Evolutionary conservation across 495 filamentous ascomycete genomes (phyloP).

Genomic region (Filosporella fistucella): DNA sequence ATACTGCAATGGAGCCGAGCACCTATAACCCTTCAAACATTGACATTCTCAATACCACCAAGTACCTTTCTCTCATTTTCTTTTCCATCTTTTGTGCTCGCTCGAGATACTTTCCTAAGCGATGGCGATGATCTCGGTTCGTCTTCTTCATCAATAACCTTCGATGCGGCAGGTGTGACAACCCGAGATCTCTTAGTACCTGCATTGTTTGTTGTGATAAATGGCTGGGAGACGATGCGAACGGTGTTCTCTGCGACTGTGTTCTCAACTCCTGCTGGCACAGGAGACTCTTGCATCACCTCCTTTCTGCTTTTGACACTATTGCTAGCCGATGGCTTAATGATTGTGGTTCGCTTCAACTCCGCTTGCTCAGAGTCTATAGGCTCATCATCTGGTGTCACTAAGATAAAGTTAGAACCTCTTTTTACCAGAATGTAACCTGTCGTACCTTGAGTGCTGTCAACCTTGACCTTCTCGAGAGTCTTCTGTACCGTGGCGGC

Average conservation of each 20-base stretch:
- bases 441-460: background rate
- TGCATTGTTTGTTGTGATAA: slow-evolving; percentile 2
- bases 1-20: too few relatives aligned
- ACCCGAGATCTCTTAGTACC: slow-evolving; percentile 34
- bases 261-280: background rate
- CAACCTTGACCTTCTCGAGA: background rate
- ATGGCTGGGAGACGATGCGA: slow-evolving; percentile 7
- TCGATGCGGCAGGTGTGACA: slow-evolving; percentile 39
- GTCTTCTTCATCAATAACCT: slow-evolving; percentile 26
- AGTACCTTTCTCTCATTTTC: slow-evolving; percentile 15
- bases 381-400: background rate
- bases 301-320: slow-evolving; percentile 19
- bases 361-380: background rate
- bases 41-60: slow-evolving; percentile 20
- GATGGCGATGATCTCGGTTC: slow-evolving; percentile 21
- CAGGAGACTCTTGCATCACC: slow-evolving; percentile 1
- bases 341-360: background rate
- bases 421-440: background rate
- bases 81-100: slow-evolving; percentile 4
- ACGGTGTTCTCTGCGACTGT: background rate
- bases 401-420: too few relatives aligned
- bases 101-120: slow-evolving; percentile 15
- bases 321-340: background rate
- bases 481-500: background rate
- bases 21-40: background rate